Percentiles rank a stretch among this genome's conserved stretches.
phyloP scores from a whole-genome alignment of 306 rosid species.

The Quercus parvula region DNA sequence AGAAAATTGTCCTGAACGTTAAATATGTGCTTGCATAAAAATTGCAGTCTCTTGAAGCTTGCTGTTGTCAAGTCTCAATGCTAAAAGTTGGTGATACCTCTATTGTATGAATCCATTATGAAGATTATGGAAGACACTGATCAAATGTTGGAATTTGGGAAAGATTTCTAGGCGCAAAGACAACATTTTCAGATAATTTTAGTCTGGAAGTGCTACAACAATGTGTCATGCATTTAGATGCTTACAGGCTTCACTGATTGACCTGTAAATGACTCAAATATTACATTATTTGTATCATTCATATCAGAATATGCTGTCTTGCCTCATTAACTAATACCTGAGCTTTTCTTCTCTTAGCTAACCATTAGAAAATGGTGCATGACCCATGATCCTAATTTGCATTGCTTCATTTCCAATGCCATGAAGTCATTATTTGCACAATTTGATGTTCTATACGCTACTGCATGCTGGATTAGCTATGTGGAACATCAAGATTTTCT shows the following conservation, averaged over 20 bases:
- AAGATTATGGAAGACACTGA: constrained; percentile 3
- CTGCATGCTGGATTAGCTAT: not conserved
- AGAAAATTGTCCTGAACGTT: not conserved
- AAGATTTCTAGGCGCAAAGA: not conserved
- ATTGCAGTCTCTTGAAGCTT: not conserved
- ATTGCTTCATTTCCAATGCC: not conserved
- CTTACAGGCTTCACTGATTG: not conserved
- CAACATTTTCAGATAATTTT: not conserved
- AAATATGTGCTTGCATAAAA: not conserved
- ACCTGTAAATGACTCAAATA: not conserved
- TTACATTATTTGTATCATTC: not conserved
- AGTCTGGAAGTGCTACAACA: not conserved
- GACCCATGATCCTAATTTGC: not conserved
- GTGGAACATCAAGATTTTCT: not conserved
- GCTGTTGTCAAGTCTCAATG: not conserved
- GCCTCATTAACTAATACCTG: not conserved
- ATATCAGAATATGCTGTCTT: not conserved
- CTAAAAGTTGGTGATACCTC: not conserved
- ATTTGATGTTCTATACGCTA: not conserved
- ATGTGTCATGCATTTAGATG: constrained; percentile 2
- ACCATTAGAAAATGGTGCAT: not conserved
- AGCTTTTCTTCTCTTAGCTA: not conserved
- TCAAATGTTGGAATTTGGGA: constrained; percentile 3
- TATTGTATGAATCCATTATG: not conserved
- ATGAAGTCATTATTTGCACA: not conserved